phyloP scores from a whole-genome alignment of 495 filamentous ascomycete species.

The Penicillium ochrochloron region DNA sequence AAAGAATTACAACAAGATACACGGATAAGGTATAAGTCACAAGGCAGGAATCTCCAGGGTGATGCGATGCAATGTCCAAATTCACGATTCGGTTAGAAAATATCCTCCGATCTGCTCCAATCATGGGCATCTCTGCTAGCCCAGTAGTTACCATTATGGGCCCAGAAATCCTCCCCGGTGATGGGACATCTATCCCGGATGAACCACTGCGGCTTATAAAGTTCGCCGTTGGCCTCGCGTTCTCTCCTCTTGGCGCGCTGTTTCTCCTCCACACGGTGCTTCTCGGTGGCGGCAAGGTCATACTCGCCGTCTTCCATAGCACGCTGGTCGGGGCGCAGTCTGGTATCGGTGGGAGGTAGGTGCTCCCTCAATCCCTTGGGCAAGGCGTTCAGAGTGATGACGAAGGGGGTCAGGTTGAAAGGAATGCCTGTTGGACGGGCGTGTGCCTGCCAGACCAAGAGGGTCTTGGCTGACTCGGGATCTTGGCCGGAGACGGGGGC shows the following conservation, averaged over 20 bases:
- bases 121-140: conserved; percentile 54
- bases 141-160: conserved; percentile 90
- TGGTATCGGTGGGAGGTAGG: conserved; percentile 89
- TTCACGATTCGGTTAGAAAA: conserved; percentile 48
- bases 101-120: conserved; percentile 65
- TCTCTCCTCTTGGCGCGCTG: conserved; percentile 78
- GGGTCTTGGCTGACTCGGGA: conserved; percentile 65
- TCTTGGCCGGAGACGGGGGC: conserved; percentile 63
- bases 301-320: conserved; percentile 99
- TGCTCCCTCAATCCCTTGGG: conserved; percentile 72
- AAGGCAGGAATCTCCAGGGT: not conserved
- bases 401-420: conserved; percentile 97
- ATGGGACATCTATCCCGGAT: conserved; percentile 67
- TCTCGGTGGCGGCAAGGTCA: conserved; percentile 88
- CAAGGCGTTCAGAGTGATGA: conserved; percentile 87
- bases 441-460: conserved; percentile 91
- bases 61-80: not conserved
- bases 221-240: conserved; percentile 75
- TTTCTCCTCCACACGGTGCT: conserved; percentile 93
- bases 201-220: conserved; percentile 89
- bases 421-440: conserved; percentile 80
- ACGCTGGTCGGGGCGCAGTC: conserved; percentile 90
- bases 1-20: conserved; percentile 3
- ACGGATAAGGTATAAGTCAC: conserved; percentile 8
- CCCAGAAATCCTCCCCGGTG: conserved; percentile 91